These are phyloP conservation scores for Coemansia sp. DNA, from an alignment of 192 early-diverging fungal species.

Conservation along the genomic window DNA sequence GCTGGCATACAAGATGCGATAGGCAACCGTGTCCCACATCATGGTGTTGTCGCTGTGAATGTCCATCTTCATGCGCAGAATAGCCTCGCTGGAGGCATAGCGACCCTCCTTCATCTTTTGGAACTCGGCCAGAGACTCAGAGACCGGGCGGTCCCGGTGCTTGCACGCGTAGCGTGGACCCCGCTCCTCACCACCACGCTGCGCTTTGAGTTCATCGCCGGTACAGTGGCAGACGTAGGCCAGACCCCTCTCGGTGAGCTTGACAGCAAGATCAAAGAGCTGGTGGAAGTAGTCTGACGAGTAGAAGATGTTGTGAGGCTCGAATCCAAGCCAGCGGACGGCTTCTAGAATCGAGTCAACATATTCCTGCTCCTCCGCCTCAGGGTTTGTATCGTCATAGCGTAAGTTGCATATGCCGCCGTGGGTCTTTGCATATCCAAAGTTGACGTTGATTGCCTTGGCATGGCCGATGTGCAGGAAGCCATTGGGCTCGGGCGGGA, in stretches of 20 bases:
- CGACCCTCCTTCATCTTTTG: slow-evolving; percentile 98
- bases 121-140: slow-evolving; percentile 92
- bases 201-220: slow-evolving; percentile 86
- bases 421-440: slow-evolving; percentile 93
- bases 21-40: slow-evolving; percentile 99
- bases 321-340: slow-evolving; percentile 94
- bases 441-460: slow-evolving; percentile 99
- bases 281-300: slow-evolving; percentile 98
- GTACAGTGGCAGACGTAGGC: slow-evolving; percentile 97
- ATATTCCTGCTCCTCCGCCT: slow-evolving; percentile 95
- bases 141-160: slow-evolving; percentile 90
- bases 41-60: slow-evolving; percentile 96
- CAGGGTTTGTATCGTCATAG: slow-evolving; percentile 87
- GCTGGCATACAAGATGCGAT: slow-evolving; percentile 87
- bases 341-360: slow-evolving; percentile 94
- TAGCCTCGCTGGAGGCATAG: slow-evolving; percentile 89
- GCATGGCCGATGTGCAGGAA: slow-evolving; percentile 99
- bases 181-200: slow-evolving; percentile 87
- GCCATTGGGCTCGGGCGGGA: slow-evolving; percentile 99
- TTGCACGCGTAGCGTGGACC: slow-evolving; percentile 85
- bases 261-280: slow-evolving; percentile 92
- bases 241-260: slow-evolving; percentile 86
- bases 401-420: slow-evolving; percentile 90
- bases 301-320: slow-evolving; percentile 90
- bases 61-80: slow-evolving; percentile 99